Evolutionary conservation across 495 filamentous ascomycete genomes (phyloP).

Genomic region (Penicillium steckii): DNA sequence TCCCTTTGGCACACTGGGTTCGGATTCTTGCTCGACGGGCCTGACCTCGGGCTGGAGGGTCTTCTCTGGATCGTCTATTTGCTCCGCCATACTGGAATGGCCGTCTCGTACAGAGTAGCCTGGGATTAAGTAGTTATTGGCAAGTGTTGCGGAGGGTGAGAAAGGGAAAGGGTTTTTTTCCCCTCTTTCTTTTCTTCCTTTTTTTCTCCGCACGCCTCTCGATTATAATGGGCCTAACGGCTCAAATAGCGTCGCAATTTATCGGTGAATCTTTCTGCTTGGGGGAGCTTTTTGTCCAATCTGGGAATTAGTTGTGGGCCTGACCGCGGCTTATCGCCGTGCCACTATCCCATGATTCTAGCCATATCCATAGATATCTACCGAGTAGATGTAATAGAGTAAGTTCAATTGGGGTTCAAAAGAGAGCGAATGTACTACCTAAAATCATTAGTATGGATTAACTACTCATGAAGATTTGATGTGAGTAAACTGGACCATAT

Average conservation of each 20-base stretch:
- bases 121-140: not conserved
- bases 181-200: not conserved
- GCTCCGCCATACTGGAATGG: conserved; percentile 43
- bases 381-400: too few relatives aligned
- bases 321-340: not conserved
- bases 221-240: conserved; percentile 1
- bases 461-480: too few relatives aligned
- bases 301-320: not conserved
- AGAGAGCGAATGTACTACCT: too few relatives aligned
- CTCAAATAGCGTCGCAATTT: not conserved
- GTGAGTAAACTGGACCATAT: too few relatives aligned
- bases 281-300: conserved; percentile 2
- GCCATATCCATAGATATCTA: too few relatives aligned
- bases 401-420: too few relatives aligned
- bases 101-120: too few relatives aligned
- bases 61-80: conserved; percentile 45
- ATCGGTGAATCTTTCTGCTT: not conserved
- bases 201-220: conserved; percentile 4
- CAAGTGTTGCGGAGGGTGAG: not conserved
- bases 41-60: conserved; percentile 50
- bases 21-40: conserved; percentile 14
- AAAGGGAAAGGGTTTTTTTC: not conserved
- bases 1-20: conserved; percentile 15
- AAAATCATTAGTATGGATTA: too few relatives aligned
- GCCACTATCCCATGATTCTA: too few relatives aligned